Evolutionary conservation across 306 rosid genomes (phyloP).

Genomic region (Vachellia collinsii): DNA sequence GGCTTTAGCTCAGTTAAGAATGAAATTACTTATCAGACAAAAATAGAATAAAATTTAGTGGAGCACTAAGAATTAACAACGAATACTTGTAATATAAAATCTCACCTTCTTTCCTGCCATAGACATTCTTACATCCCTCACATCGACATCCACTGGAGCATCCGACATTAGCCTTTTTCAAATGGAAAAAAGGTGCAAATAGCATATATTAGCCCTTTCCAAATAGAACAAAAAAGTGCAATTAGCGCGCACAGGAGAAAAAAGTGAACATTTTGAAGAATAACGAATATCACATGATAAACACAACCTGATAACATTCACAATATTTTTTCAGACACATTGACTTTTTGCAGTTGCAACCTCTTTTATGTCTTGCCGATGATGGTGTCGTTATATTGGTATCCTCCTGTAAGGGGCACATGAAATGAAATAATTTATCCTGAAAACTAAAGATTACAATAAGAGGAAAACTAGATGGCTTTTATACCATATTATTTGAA

Average conservation of each 20-base stretch:
- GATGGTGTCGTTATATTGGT: conserved; percentile 46
- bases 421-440: neutral
- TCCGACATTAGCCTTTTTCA: conserved; percentile 51
- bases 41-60: neutral
- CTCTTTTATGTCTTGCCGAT: conserved; percentile 60
- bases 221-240: conserved; percentile 1
- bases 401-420: conserved; percentile 42
- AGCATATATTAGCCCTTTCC: conserved; percentile 41
- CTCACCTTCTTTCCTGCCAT: conserved; percentile 61
- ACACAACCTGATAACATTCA: conserved; percentile 64
- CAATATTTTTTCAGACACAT: conserved; percentile 67
- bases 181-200: neutral
- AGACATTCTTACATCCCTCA: conserved; percentile 54
- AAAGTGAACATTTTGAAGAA: neutral
- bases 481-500: conserved; percentile 42
- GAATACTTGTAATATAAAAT: neutral
- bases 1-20: neutral
- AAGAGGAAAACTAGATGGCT: conserved; percentile 5
- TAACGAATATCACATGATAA: neutral
- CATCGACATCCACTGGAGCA: conserved; percentile 62
- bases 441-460: conserved; percentile 1
- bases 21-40: neutral
- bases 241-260: neutral
- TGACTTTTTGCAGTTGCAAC: conserved; percentile 68
- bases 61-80: neutral